Evolutionary conservation across 2,329 filamentous ascomycete species (phyloP).

Genomic region (Ophiocordyceps robertsii): DNA sequence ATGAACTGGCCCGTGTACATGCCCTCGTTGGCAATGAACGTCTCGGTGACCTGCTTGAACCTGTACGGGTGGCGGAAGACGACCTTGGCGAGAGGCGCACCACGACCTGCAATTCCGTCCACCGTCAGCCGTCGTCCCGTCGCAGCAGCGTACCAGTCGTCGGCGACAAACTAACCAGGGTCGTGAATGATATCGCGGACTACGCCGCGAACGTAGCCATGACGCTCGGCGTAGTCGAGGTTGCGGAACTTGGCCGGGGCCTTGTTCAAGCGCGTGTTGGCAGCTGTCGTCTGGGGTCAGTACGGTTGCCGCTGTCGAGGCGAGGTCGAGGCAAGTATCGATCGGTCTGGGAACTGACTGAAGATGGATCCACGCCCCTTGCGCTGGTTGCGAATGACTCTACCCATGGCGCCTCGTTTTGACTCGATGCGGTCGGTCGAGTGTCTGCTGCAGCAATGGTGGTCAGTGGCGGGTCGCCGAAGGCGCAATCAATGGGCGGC

Average conservation of each 20-base stretch:
- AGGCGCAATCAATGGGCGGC: constrained; percentile 6
- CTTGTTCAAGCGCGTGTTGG: constrained; percentile 89
- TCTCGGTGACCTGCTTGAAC: constrained; percentile 96
- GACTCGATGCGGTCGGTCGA: constrained; percentile 20
- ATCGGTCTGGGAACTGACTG: constrained; percentile 26
- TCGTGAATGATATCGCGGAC: constrained; percentile 99
- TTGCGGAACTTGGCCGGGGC: constrained; percentile 73
- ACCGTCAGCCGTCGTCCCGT: constrained; percentile 12
- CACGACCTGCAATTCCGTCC: constrained; percentile 41
- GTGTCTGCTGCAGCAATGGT: constrained; percentile 10
- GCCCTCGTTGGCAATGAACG: constrained; percentile 99
- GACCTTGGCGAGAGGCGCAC: constrained; percentile 94
- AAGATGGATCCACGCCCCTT: constrained; percentile 47
- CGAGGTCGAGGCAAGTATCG: constrained; percentile 8
- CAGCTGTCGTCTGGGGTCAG: constrained; percentile 36
- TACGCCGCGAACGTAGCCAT: constrained; percentile 94
- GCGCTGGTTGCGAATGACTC: constrained; percentile 54
- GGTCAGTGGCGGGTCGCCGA: constrained; percentile 7
- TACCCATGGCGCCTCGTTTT: constrained; percentile 34
- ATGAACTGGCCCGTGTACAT: constrained; percentile 99
- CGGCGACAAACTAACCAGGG: constrained; percentile 43
- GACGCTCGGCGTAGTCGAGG: constrained; percentile 91
- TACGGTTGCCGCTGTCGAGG: constrained; percentile 7
- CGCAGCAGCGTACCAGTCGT: constrained; percentile 5
- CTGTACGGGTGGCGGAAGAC: constrained; percentile 96